Percentiles rank a stretch among this genome's conserved stretches.
Evolutionary conservation across 352 stramenopile species (phyloP).

Genomic region (Lagenidium sp.): DNA sequence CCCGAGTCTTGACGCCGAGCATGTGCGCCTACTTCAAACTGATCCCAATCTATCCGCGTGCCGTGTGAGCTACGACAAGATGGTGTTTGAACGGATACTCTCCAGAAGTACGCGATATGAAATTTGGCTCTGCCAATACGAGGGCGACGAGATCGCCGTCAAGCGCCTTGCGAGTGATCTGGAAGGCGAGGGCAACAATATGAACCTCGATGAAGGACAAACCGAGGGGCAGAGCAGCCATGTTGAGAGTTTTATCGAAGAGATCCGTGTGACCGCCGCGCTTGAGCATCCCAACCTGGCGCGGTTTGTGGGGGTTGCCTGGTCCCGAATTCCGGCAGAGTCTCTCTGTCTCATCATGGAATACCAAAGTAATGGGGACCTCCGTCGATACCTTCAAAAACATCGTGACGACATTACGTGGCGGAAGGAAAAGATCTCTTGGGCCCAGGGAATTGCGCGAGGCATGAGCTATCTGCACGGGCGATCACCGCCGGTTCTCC

Average conservation of each 20-base stretch:
- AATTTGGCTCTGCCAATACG: constrained; percentile 40
- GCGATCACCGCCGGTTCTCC: constrained; percentile 12
- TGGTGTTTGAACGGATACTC: constrained; percentile 17
- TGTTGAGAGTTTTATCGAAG: constrained; percentile 22
- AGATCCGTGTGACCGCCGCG: constrained; percentile 25
- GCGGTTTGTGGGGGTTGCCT: constrained; percentile 44
- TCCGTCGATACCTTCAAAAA: constrained; percentile 10
- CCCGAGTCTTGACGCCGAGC: constrained; percentile 14
- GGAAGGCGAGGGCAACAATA: constrained; percentile 1
- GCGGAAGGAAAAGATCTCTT: constrained; percentile 13
- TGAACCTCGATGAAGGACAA: constrained; percentile 2
- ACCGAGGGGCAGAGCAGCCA: constrained; percentile 6
- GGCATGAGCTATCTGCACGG: constrained; percentile 12
- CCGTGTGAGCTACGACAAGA: constrained; percentile 19
- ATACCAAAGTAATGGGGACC: constrained; percentile 14
- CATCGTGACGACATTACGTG: constrained; percentile 10
- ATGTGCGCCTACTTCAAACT: constrained; percentile 17
- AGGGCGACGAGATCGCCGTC: constrained; percentile 24
- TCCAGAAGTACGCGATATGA: constrained; percentile 18
- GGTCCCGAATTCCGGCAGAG: constrained; percentile 13
- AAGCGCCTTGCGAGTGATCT: constrained; percentile 24
- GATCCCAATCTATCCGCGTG: constrained; percentile 14
- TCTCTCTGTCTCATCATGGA: constrained; percentile 22
- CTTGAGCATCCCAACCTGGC: constrained; percentile 43
- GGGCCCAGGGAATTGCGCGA: constrained; percentile 10